Evolutionary conservation across 2,329 filamentous ascomycete genomes (phyloP), one percentile per base, ranked within the genome.

Genomic region (Teratosphaeria zuluensis): DNA sequence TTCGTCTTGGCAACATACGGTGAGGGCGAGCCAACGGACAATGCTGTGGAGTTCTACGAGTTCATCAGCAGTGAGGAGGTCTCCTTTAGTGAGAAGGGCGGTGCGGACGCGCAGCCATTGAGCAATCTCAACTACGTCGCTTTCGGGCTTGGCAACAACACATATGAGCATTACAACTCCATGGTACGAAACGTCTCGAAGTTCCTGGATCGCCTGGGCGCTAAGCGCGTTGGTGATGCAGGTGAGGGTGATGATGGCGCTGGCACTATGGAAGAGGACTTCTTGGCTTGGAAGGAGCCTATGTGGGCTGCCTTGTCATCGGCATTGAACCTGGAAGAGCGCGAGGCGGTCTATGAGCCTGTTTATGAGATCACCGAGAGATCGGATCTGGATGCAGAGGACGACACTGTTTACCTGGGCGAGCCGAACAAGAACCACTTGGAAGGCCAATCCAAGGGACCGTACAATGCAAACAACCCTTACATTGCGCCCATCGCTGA

Each of bases 191-290:
- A 92, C 63, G 87, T 97, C 59, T 85, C 94, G 76, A 85, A 88
- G 73, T 86, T 85, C 62, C 79, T 99, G 60, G 81, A 85, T 70
- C 92, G 89, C 69, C 81, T 95, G 21, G 94, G 94, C 61, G 94
- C 89, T 12, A 81, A 85, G 70, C 84, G 90, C 65, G 90, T 99
- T 66, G 92, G 94, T 53, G 80, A 86, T 59, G 90, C 92, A 58
- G 94, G 95, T 67, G 92, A 97, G 78, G 94, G 94, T 69, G 94
- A 99, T 69, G 94, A 99, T 73, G 94, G 95, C 64, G 92, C 94
- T 64, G 94, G 95, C 62, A 99, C 94, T 59, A 99, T 99, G 95
- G 94, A 99, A 77, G 95, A 99, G 77, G 95, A 99, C 70, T 99
- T 97, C 75, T 78, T 99, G 69, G 90, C 92, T 65, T 99, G 94